Conservation (phyloP, 1,284 basidiomycete species). For the Hymenochaete sp. region DNA sequence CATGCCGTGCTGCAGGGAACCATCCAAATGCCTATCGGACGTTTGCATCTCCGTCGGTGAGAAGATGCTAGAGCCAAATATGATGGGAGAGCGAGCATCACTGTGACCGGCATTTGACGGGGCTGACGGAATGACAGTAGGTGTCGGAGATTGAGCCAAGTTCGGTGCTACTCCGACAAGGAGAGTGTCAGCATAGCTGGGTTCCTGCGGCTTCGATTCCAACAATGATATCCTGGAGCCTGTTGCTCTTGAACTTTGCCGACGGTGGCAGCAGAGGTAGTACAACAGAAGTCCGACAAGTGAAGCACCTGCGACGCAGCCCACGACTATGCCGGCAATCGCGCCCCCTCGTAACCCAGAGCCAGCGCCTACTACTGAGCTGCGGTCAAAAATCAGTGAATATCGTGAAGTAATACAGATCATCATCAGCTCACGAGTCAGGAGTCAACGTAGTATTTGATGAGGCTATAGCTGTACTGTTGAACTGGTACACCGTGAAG, state of each 20-base stretch:
- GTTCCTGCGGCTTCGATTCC: too few species aligned
- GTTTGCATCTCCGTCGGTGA: too few species aligned
- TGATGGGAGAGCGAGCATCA: background rate
- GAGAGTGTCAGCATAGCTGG: too few species aligned
- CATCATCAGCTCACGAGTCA: background rate
- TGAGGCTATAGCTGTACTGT: background rate
- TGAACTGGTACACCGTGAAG: slow-evolving; percentile 9
- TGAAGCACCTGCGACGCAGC: background rate
- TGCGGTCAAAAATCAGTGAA: background rate
- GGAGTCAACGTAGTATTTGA: background rate
- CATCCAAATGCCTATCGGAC: too few species aligned
- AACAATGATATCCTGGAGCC: background rate
- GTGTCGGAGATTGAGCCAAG: background rate
- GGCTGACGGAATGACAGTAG: background rate
- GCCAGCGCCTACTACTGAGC: background rate
- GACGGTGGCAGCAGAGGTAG: background rate
- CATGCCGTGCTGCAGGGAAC: too few species aligned
- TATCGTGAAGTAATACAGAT: background rate
- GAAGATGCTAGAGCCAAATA: background rate
- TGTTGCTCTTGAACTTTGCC: background rate
- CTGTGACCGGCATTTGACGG: background rate
- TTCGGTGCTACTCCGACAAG: too few species aligned
- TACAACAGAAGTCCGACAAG: background rate
- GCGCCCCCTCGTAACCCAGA: background rate
- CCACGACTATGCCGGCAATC: slow-evolving; percentile 2